A percentile compares a stretch with the other conserved stretches of the same genome.
Conservation (phyloP, 257 asterid species). For the Dorcoceras hygrometricum region DNA sequence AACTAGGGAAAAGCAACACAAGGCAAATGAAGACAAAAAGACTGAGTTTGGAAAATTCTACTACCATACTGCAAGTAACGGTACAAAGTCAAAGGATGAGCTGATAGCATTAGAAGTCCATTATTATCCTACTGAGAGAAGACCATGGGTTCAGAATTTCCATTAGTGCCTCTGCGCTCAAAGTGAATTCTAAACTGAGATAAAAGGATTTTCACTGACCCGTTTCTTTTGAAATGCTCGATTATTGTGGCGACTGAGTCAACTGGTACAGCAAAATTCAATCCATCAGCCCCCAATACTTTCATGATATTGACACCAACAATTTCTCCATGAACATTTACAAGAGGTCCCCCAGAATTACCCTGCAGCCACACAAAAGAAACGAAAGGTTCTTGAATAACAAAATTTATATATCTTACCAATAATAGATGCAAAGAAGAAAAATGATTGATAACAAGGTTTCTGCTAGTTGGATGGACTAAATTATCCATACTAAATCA, state of each 20-base stretch:
- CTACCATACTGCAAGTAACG: not conserved
- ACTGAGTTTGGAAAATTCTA: not conserved
- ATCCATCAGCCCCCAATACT: constrained; percentile 78
- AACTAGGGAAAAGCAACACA: not conserved
- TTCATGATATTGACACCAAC: constrained; percentile 76
- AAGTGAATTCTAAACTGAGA: not conserved
- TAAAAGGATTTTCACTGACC: constrained; percentile 36
- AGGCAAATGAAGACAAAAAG: not conserved
- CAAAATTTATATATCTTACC: constrained; percentile 19
- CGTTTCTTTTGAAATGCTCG: constrained; percentile 69
- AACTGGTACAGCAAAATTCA: constrained; percentile 79
- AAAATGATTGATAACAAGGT: not conserved
- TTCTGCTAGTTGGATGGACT: constrained; percentile 8
- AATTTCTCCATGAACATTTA: constrained; percentile 83
- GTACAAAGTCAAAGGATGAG: not conserved
- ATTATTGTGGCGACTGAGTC: constrained; percentile 69
- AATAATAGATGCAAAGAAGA: constrained; percentile 12
- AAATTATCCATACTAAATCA: constrained; percentile 4
- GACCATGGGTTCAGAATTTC: not conserved
- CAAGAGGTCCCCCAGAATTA: constrained; percentile 94
- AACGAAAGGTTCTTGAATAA: constrained; percentile 12
- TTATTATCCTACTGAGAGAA: not conserved
- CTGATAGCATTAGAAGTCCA: no score
- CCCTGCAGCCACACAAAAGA: constrained; percentile 50
- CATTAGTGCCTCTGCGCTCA: not conserved